These are phyloP conservation scores for Neostapfia colusana DNA, from an alignment of 176 grass and related monocot genomes.

Conservation along the genomic window DNA sequence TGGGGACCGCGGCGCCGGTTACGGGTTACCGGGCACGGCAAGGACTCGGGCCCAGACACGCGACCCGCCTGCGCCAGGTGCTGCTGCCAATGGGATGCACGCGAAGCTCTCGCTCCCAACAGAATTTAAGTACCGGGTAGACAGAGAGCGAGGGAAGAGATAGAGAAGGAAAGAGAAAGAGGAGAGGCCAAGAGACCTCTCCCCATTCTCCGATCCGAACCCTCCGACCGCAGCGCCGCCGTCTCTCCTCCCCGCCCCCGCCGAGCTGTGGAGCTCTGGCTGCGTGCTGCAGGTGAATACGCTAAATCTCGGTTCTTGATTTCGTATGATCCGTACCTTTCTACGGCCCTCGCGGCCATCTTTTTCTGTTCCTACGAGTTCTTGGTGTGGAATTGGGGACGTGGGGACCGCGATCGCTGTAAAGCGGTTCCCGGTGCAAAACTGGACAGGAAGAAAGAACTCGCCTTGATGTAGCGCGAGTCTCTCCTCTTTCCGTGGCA, in stretches of 20 bases:
- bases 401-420: background rate
- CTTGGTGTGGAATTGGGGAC: background rate
- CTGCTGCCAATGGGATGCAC: constrained; percentile 34
- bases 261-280: background rate
- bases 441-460: background rate
- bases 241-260: background rate
- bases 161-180: background rate
- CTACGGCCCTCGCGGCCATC: background rate
- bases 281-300: constrained; percentile 24
- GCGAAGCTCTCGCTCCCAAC: constrained; percentile 23
- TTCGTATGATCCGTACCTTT: constrained; percentile 11
- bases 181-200: background rate
- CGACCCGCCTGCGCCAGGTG: constrained; percentile 22
- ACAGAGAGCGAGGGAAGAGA: background rate
- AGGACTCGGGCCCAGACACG: background rate
- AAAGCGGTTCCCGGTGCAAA: background rate
- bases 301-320: background rate
- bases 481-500: background rate
- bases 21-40: background rate
- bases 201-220: constrained; percentile 31
- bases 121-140: constrained; percentile 49
- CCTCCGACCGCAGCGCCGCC: background rate
- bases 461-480: no score
- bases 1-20: no score
- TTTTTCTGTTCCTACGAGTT: background rate